These are phyloP conservation scores for Juncus inflexus DNA, from an alignment of 176 grass and related monocot genomes.

Conservation along the genomic window DNA sequence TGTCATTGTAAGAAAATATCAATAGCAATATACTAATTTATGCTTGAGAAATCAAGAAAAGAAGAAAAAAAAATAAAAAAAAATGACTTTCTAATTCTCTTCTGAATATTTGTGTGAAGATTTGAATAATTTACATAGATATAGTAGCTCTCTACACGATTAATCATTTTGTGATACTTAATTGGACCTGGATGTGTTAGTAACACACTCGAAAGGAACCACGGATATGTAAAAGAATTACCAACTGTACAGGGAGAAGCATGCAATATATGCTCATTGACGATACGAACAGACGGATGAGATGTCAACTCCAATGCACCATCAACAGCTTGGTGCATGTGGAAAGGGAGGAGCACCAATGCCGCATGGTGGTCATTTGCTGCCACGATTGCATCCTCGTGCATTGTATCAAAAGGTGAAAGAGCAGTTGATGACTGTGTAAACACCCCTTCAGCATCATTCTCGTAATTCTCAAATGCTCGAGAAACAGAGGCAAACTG, in stretches of 20 bases:
- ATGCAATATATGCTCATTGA: conserved; percentile 42
- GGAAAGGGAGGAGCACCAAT: conserved; percentile 71
- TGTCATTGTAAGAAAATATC: conserved; percentile 1
- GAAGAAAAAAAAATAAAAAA: no score
- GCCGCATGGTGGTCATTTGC: conserved; percentile 57
- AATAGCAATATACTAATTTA: neutral
- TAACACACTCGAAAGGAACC: no score
- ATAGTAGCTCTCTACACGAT: no score
- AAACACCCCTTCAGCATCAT: conserved; percentile 36
- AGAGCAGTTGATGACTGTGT: conserved; percentile 39
- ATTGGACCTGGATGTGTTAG: no score
- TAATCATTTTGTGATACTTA: no score
- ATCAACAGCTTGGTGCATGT: conserved; percentile 68
- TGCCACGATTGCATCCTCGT: conserved; percentile 54
- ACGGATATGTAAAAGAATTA: neutral
- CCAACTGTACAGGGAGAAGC: conserved; percentile 61
- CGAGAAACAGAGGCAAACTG: conserved; percentile 52
- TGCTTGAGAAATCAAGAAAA: no score
- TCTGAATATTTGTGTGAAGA: no score
- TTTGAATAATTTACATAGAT: no score
- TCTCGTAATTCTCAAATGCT: conserved; percentile 57
- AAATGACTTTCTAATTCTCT: no score
- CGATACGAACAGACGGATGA: conserved; percentile 38
- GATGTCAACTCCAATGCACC: conserved; percentile 40
- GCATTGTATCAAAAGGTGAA: conserved; percentile 56